Conservation (phyloP, 371 early-diverging fungal genomes). For the Mortierella sp. region DNA sequence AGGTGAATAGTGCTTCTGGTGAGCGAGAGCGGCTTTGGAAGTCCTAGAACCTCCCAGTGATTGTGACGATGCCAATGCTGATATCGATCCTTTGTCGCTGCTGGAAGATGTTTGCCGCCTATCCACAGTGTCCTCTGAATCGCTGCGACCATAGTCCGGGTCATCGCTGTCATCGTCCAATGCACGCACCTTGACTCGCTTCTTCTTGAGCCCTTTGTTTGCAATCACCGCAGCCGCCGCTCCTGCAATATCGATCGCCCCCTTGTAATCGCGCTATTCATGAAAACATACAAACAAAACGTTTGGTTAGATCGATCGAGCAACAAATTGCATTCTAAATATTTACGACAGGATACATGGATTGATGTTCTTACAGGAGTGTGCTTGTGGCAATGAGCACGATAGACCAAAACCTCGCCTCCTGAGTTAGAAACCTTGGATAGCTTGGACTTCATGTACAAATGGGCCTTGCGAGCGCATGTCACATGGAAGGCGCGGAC, state of each 20-base stretch:
- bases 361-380: constrained; percentile 70
- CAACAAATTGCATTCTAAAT: too few species aligned
- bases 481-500: constrained; percentile 94
- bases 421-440: constrained; percentile 70
- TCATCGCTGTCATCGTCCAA: constrained; percentile 63
- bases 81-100: constrained; percentile 13
- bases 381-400: constrained; percentile 88
- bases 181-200: constrained; percentile 33
- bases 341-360: not conserved
- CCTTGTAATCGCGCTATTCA: constrained; percentile 43
- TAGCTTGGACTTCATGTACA: constrained; percentile 83
- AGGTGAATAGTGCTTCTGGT: constrained; percentile 69
- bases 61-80: constrained; percentile 48
- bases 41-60: constrained; percentile 56
- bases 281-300: not conserved
- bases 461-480: constrained; percentile 90
- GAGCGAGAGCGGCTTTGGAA: constrained; percentile 73
- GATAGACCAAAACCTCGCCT: constrained; percentile 68
- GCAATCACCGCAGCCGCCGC: constrained; percentile 49
- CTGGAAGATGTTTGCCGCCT: constrained; percentile 23
- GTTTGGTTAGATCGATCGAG: not conserved
- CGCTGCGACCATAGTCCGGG: constrained; percentile 52
- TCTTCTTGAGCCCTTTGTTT: constrained; percentile 40
- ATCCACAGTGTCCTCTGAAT: constrained; percentile 20
- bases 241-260: constrained; percentile 42